Base-by-base conservation (phyloP, 331 rosid genomes). In the Arachis monticola region DNA sequence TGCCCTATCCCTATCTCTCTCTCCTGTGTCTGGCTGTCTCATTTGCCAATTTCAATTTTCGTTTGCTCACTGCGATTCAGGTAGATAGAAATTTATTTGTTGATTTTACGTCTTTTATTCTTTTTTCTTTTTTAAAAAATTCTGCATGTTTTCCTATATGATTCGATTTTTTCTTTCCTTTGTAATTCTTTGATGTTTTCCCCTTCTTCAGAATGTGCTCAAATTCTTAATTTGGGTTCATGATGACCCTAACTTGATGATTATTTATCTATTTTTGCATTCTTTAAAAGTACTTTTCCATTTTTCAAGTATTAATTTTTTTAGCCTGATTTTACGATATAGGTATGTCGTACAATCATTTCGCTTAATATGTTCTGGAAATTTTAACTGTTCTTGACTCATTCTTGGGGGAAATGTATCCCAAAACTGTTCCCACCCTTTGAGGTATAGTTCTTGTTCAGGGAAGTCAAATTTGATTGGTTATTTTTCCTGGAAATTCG, bases 51-150 rank as follows among this genome's bases (percentile, higher is more conserved):
- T 47, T 27, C 61, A 64, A 12, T 55, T 51, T 42, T 30, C 66
- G 52, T 60, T 80, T 53, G 8, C 57, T 75, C 69, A 32, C 69
- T 70, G n/a, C 77, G 70, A 4, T 6, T 68, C 64, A 75, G 81
- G 81, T 81, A 75, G 32, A 32, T 35, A 31, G 32, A 56, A 44
- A 9, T 64, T 22, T 57, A 1, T 38, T 35, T 13, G 13, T 67
- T 11, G 5, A 42, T 47, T 57, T 50, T 3, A 0, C 5, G 32
- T 31, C 9, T 35, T 35, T 32, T 22, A 13, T 8, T 47, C 12
- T 42, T 58, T 11, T 5, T 51, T 11, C 4, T 0, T 3, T 44
- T 44, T 44, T 0, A 11, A 11, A 51, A 51, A 51, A 10, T 59
- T 60, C 56, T 27, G 13, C 42, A 1, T 51, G 7, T 46, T 72